These are phyloP conservation scores for Diversispora epigaea DNA, from an alignment of 192 early-diverging fungal species.

Conservation along the genomic window DNA sequence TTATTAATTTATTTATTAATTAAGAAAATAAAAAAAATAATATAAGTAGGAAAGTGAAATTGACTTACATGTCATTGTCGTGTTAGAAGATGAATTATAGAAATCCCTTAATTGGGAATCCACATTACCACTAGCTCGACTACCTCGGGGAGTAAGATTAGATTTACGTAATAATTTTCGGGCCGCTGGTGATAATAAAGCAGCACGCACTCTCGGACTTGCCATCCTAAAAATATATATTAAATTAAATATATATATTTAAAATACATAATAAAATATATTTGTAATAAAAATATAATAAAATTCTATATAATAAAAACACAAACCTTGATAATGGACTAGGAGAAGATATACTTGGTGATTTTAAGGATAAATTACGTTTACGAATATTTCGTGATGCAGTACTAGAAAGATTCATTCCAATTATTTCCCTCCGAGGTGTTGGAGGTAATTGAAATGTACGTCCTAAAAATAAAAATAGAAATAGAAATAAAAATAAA, in stretches of 20 bases:
- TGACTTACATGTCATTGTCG: too few species aligned
- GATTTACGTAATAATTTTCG: slow-evolving; percentile 36
- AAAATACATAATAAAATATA: neutral
- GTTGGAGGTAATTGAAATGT: slow-evolving; percentile 62
- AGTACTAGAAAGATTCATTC: slow-evolving; percentile 58
- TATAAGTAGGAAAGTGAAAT: too few species aligned
- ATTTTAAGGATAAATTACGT: slow-evolving; percentile 32
- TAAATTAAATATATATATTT: too few species aligned
- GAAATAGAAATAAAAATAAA: neutral
- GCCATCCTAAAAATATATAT: slow-evolving; percentile 21
- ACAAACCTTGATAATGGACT: slow-evolving; percentile 26
- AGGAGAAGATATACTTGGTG: slow-evolving; percentile 35
- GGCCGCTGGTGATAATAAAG: slow-evolving; percentile 45
- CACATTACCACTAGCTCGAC: too few species aligned
- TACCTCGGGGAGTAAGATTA: neutral
- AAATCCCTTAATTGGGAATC: slow-evolving; percentile 43
- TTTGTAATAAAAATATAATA: neutral
- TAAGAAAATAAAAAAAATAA: too few species aligned
- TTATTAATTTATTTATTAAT: too few species aligned
- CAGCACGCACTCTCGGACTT: slow-evolving; percentile 36
- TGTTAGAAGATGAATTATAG: too few species aligned
- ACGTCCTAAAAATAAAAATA: slow-evolving; percentile 34
- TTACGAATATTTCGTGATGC: slow-evolving; percentile 57
- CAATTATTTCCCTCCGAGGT: slow-evolving; percentile 63
- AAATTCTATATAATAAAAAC: too few species aligned